These are phyloP conservation scores for Thraustotheca clavata DNA, from an alignment of 352 stramenopile genomes.

Conservation along the genomic window DNA sequence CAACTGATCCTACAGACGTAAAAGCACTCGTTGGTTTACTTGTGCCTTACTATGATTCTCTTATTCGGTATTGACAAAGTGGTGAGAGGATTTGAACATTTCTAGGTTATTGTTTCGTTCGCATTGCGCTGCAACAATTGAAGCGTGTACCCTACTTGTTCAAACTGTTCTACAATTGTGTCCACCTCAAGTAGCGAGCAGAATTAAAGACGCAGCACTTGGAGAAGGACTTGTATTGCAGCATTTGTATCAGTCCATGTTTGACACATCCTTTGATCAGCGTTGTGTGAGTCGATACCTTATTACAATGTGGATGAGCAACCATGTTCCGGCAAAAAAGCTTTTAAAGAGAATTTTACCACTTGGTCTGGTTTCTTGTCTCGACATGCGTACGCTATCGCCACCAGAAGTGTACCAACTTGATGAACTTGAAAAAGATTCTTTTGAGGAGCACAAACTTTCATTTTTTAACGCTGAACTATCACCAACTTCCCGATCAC, in stretches of 20 bases:
- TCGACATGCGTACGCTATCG: constrained; percentile 81
- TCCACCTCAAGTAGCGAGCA: constrained; percentile 56
- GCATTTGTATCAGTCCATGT: constrained; percentile 90
- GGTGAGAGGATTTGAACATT: constrained; percentile 38
- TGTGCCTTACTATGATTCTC: constrained; percentile 32
- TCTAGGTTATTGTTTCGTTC: constrained; percentile 82
- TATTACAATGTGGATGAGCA: constrained; percentile 93
- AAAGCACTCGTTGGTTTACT: constrained; percentile 48
- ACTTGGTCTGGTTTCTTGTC: constrained; percentile 73
- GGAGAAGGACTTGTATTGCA: constrained; percentile 88
- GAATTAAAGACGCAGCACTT: constrained; percentile 90
- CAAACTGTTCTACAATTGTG: constrained; percentile 88
- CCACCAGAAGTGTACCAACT: constrained; percentile 73
- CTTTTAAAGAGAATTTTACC: constrained; percentile 88
- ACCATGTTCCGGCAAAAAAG: constrained; percentile 81
- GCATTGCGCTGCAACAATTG: constrained; percentile 74
- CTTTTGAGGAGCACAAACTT: constrained; percentile 18
- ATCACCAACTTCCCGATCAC: background rate
- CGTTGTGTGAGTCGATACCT: constrained; percentile 91
- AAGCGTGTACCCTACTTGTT: constrained; percentile 86
- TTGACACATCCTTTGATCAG: constrained; percentile 88
- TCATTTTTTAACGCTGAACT: constrained; percentile 16
- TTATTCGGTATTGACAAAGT: constrained; percentile 34
- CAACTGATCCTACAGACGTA: constrained; percentile 68
- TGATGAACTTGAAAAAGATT: constrained; percentile 36